Evolutionary conservation across 208 protist genomes (phyloP).

Genomic region (Angomonas deanei): DNA sequence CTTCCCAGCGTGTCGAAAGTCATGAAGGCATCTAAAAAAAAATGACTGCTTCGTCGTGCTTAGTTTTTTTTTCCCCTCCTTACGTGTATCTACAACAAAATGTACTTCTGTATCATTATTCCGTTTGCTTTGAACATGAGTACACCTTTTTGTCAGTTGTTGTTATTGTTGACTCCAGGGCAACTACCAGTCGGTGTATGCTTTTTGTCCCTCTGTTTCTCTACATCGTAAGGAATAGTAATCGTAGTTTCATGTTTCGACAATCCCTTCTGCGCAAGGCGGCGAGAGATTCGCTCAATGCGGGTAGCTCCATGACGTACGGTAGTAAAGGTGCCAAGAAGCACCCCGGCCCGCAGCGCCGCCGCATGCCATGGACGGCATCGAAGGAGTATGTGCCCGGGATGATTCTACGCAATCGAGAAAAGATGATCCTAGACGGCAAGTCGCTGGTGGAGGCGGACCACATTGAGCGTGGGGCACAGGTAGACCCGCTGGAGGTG

Average conservation of each 20-base stretch:
- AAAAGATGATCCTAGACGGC: conserved; percentile 80
- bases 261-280: conserved; percentile 19
- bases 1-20: conserved; percentile 2
- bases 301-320: conserved; percentile 83
- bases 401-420: conserved; percentile 72
- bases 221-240: not conserved
- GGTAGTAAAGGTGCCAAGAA: conserved; percentile 66
- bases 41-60: not conserved
- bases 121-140: too few relatives aligned
- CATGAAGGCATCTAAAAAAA: not conserved
- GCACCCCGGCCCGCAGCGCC: conserved; percentile 62
- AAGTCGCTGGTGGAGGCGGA: conserved; percentile 73
- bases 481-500: conserved; percentile 80
- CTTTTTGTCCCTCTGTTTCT: not conserved
- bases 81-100: too few relatives aligned
- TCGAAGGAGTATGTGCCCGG: conserved; percentile 76
- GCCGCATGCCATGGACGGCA: conserved; percentile 87
- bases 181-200: too few relatives aligned
- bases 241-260: conserved; percentile 7
- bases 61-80: not conserved
- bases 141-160: too few relatives aligned
- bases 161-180: too few relatives aligned
- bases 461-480: conserved; percentile 64
- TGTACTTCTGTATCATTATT: too few relatives aligned
- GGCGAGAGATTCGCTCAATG: conserved; percentile 61